These are phyloP conservation scores for Penicillium vulpinum DNA, from an alignment of 2,329 filamentous ascomycete species.

Conservation along the genomic window DNA sequence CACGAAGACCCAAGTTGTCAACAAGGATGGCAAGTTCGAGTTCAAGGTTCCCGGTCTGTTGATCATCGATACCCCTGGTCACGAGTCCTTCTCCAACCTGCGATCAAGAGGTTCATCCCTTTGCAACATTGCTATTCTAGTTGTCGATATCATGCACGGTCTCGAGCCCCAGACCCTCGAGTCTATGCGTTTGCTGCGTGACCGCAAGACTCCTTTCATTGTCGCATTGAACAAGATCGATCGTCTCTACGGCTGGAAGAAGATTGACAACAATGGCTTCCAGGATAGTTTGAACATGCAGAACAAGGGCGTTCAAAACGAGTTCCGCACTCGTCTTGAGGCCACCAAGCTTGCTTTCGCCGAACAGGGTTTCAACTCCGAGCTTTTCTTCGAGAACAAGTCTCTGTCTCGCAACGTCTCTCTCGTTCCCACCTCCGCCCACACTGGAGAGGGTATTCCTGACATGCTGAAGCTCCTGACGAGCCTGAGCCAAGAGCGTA, in stretches of 20 bases:
- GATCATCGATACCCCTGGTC: conserved; percentile 96
- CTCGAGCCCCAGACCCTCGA: conserved; percentile 95
- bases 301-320: conserved; percentile 88
- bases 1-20: conserved; percentile 92
- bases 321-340: conserved; percentile 86
- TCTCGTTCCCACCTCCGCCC: conserved; percentile 93
- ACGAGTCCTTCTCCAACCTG: conserved; percentile 99
- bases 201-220: conserved; percentile 95
- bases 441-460: conserved; percentile 98
- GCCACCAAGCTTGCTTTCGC: conserved; percentile 91
- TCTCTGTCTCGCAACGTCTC: conserved; percentile 93
- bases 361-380: conserved; percentile 97
- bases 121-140: conserved; percentile 98
- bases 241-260: conserved; percentile 98
- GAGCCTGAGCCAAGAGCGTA: conserved; percentile 90
- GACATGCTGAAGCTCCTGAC: conserved; percentile 97
- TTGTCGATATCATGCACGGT: conserved; percentile 99
- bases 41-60: conserved; percentile 97
- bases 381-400: conserved; percentile 97
- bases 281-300: conserved; percentile 86
- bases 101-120: conserved; percentile 95
- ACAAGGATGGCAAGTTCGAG: conserved; percentile 83
- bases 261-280: conserved; percentile 98
- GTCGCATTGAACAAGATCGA: conserved; percentile 99
- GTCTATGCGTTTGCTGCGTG: conserved; percentile 90